Evolutionary conservation across 1,139 yeast species (phyloP), one percentile per base, ranked within the genome.

Genomic region (Magnusiomyces clavatus): DNA sequence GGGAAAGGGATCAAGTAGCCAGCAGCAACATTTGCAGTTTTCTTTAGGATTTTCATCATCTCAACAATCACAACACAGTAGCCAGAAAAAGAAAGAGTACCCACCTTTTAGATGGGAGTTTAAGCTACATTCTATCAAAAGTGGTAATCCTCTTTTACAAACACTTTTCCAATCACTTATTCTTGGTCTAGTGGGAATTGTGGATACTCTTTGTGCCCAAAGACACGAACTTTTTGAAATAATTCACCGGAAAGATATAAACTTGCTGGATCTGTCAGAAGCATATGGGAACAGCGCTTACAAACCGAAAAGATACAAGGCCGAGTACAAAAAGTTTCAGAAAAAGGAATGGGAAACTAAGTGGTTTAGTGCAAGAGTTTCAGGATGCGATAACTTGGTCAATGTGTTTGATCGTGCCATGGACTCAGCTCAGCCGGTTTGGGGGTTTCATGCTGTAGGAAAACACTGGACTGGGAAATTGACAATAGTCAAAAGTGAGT

Each of bases 161-260:
- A 17, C 44, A 16, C 48, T 38, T 10, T 43, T 51, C 17, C 50
- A 45, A 14, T 47, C 53, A 5, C 44, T 51, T n/a, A 40, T 47
- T 11, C 42, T 47, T 12, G 53, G 53, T 12, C 46, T 51, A 4
- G 19, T 43, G n/a, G 53, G 53, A 3, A 38, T 51, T 14, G 42
- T 51, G 5, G 53, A 51, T 20, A 38, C 53, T 2, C 47, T 47
- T 16, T 43, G 37, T 17, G 40, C 44, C n/a, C 53, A 51, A 43
- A 47, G 39, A 13, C 34, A n/a, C 12, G 55, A 50, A 10, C 50
- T 52, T 3, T 43, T n/a, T 13, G 36, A 16, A 4, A 24, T 50
- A 4, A 14, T 52, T 6, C 48, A 43, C 36, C 40, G 49, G 11
- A 52, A 52, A 17, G 55, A 52, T 43, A 37, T 52, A 14, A 46